Conservation (phyloP, 2,329 filamentous ascomycete genomes). For the Aureobasidium sp. region DNA sequence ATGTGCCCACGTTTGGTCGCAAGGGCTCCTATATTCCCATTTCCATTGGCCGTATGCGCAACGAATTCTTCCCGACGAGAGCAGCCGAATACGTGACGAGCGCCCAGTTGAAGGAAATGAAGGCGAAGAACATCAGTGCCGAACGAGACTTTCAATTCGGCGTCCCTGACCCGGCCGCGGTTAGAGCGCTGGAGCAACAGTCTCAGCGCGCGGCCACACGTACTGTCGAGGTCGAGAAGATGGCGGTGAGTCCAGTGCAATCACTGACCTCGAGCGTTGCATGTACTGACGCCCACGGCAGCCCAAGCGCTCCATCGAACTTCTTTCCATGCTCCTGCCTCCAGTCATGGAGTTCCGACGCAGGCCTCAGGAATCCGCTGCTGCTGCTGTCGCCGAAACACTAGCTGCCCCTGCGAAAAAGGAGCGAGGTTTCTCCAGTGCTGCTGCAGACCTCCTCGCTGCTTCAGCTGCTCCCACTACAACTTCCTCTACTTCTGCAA, state of each 20-base stretch:
- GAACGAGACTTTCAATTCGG: constrained; percentile 40
- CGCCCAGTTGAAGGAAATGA: constrained; percentile 37
- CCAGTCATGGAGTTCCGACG: constrained; percentile 40
- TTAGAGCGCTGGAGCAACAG: background rate
- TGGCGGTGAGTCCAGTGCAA: constrained; percentile 27
- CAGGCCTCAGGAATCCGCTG: constrained; percentile 30
- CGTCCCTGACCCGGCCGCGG: constrained; percentile 14
- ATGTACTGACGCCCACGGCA: constrained; percentile 18
- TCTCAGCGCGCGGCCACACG: constrained; percentile 15
- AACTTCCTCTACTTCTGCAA: constrained; percentile 18
- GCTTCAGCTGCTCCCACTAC: constrained; percentile 16
- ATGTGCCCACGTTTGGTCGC: constrained; percentile 44
- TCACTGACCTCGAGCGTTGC: background rate
- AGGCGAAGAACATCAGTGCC: constrained; percentile 34
- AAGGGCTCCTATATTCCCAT: constrained; percentile 45
- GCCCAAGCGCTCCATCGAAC: constrained; percentile 37
- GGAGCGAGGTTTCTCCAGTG: constrained; percentile 14
- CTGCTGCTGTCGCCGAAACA: constrained; percentile 16
- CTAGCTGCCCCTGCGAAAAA: constrained; percentile 9
- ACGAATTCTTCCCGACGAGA: constrained; percentile 42
- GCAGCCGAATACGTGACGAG: constrained; percentile 45
- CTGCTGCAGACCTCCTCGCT: constrained; percentile 14
- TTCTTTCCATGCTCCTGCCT: constrained; percentile 41
- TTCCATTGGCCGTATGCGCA: constrained; percentile 45
- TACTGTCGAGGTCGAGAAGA: constrained; percentile 30